A percentile compares a stretch with the other conserved stretches of the same genome.
Evolutionary conservation across 169 alveolate genomes (phyloP).

Genomic region (Babesia ovata): DNA sequence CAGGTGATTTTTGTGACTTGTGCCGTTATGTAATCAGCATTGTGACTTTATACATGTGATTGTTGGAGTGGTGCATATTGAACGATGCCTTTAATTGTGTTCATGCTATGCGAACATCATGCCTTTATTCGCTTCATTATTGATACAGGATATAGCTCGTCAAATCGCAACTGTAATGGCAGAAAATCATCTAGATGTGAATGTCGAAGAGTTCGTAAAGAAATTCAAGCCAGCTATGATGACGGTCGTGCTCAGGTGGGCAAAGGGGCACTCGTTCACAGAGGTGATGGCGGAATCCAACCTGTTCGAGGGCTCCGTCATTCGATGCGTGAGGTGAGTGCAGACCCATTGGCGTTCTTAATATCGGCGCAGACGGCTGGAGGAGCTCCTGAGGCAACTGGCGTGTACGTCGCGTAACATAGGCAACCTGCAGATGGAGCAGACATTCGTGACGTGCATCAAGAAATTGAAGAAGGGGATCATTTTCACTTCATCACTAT

Average conservation of each 20-base stretch:
- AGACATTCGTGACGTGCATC: constrained; percentile 89
- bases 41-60: background rate
- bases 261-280: constrained; percentile 93
- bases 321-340: constrained; percentile 83
- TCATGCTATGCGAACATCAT: background rate
- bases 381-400: constrained; percentile 96
- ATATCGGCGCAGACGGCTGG: constrained; percentile 89
- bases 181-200: constrained; percentile 83
- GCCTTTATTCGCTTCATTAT: background rate
- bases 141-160: constrained; percentile 74
- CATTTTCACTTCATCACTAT: constrained; percentile 97
- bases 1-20: background rate
- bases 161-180: constrained; percentile 85
- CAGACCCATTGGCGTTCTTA: background rate
- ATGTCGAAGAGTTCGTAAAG: constrained; percentile 87
- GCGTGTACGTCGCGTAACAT: constrained; percentile 94
- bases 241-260: constrained; percentile 94
- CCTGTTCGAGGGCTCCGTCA: constrained; percentile 97
- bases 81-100: background rate
- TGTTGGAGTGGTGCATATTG: no score
- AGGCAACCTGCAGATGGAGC: constrained; percentile 93
- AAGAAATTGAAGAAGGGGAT: constrained; percentile 95
- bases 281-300: constrained; percentile 91
- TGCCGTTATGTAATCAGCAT: background rate
- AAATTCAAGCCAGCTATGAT: constrained; percentile 91